Percentiles rank a stretch among this genome's conserved stretches.
These are phyloP conservation scores for Lecanicillium sp. DNA, from an alignment of 2,329 filamentous ascomycete genomes.

Conservation along the genomic window DNA sequence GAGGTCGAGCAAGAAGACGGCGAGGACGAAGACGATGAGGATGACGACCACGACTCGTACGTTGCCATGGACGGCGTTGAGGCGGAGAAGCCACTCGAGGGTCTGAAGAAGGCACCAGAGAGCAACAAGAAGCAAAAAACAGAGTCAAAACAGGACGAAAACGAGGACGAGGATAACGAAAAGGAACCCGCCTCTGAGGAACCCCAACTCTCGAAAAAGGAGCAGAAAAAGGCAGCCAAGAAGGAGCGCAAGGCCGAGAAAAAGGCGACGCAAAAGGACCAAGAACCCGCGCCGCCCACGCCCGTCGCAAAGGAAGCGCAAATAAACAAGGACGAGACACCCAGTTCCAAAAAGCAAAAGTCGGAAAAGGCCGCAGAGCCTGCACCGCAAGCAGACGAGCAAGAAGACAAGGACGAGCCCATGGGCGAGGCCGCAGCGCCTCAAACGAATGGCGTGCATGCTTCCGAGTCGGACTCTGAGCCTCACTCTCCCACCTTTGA, in stretches of 20 bases:
- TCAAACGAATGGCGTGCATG: constrained; percentile 35
- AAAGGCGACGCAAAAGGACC: constrained; percentile 36
- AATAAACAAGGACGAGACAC: constrained; percentile 27
- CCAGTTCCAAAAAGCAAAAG: constrained; percentile 16
- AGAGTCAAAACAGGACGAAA: constrained; percentile 17
- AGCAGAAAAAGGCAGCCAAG: constrained; percentile 37
- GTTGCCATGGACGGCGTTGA: constrained; percentile 46
- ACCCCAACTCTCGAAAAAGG: constrained; percentile 41
- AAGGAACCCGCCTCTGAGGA: constrained; percentile 16
- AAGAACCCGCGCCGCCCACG: constrained; percentile 14
- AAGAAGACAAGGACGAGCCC: constrained; percentile 6
- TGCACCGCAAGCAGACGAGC: constrained; percentile 11
- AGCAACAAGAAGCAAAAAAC: constrained; percentile 50
- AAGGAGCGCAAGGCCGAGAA: constrained; percentile 22
- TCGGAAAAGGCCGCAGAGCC: constrained; percentile 22
- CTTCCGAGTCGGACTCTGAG: constrained; percentile 46
- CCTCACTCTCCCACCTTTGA: constrained; percentile 49
- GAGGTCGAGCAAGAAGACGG: constrained; percentile 47
- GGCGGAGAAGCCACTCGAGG: constrained; percentile 54
- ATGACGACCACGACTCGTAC: constrained; percentile 30
- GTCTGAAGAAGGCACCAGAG: constrained; percentile 41
- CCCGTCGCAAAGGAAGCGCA: constrained; percentile 12
- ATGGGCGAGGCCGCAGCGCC: constrained; percentile 12
- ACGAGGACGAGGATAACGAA: constrained; percentile 27
- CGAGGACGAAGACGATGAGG: constrained; percentile 30